These are phyloP conservation scores for Chaetomiaceae sp. DNA, from an alignment of 2,329 filamentous ascomycete genomes.

Conservation along the genomic window DNA sequence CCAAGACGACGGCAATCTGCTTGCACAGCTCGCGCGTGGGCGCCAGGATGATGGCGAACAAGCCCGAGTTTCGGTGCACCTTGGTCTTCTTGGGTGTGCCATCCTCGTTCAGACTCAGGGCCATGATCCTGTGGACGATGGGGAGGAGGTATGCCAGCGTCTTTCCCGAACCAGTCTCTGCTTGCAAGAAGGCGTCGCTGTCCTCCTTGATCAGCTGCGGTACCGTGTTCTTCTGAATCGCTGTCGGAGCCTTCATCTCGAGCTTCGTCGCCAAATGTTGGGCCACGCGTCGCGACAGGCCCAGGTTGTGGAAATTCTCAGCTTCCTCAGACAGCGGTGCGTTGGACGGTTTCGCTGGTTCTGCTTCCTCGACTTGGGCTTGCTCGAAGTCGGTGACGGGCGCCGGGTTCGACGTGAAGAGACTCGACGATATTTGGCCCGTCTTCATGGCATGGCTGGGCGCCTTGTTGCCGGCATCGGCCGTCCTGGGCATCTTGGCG, in stretches of 20 bases:
- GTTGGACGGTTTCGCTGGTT: constrained; percentile 74
- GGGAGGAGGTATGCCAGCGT: constrained; percentile 93
- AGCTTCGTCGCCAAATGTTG: constrained; percentile 81
- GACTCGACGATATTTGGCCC: constrained; percentile 68
- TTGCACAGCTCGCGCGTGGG: constrained; percentile 92
- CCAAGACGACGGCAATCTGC: constrained; percentile 84
- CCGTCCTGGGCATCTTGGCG: constrained; percentile 28
- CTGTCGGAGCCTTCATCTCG: constrained; percentile 83
- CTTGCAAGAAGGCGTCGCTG: constrained; percentile 91
- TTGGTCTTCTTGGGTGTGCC: constrained; percentile 41
- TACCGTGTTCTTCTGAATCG: constrained; percentile 88
- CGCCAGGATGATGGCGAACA: constrained; percentile 91
- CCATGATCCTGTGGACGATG: constrained; percentile 82
- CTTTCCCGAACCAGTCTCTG: constrained; percentile 95
- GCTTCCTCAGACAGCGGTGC: constrained; percentile 81
- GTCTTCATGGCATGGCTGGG: constrained; percentile 30
- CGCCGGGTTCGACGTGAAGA: constrained; percentile 86
- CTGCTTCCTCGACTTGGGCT: constrained; percentile 40
- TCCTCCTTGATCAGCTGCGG: constrained; percentile 74
- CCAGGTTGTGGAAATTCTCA: constrained; percentile 80
- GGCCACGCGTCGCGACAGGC: constrained; percentile 74
- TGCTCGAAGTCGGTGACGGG: constrained; percentile 60
- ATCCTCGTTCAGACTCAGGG: constrained; percentile 58
- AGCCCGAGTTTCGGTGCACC: constrained; percentile 77
- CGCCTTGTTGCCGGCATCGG: constrained; percentile 27